Evolutionary conservation across 306 rosid species (phyloP).

Genomic region (Gastrolobium villosum): DNA sequence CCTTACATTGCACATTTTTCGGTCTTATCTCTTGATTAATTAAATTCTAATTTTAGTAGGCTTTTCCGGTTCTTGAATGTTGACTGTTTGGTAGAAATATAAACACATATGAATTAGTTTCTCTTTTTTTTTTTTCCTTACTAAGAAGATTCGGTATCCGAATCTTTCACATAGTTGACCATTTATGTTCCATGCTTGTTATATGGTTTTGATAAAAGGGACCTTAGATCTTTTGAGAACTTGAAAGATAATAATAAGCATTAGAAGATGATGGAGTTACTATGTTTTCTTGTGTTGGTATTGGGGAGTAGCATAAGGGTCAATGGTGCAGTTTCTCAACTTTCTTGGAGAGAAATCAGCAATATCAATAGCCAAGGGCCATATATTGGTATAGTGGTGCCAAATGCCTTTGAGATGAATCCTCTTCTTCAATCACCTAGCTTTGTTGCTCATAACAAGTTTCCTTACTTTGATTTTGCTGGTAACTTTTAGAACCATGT

Average conservation of each 20-base stretch:
- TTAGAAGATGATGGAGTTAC: conserved; percentile 47
- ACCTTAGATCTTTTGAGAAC: no score
- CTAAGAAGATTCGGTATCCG: no score
- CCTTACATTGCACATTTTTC: no score
- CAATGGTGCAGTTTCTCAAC: conserved; percentile 51
- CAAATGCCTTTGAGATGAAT: conserved; percentile 73
- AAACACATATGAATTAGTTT: no score
- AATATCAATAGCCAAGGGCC: conserved; percentile 65
- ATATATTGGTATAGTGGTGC: conserved; percentile 79
- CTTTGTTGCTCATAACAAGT: conserved; percentile 53
- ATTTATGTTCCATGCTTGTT: no score
- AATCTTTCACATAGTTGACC: no score
- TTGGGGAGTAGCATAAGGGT: conserved; percentile 46
- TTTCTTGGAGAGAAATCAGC: conserved; percentile 51
- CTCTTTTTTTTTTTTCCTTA: no score
- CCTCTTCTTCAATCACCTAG: conserved; percentile 79
- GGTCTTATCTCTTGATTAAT: no score
- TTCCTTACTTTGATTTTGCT: conserved; percentile 66
- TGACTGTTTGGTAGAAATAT: no score
- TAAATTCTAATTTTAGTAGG: no score
- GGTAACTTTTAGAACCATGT: conserved; percentile 50
- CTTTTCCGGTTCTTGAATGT: no score
- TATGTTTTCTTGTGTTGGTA: conserved; percentile 48
- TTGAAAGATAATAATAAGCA: not conserved
- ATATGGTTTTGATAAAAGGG: no score